A percentile compares a stretch with the other conserved stretches of the same genome.
Evolutionary conservation across 441 rosid species (phyloP).

Genomic region (Hura crepitans): DNA sequence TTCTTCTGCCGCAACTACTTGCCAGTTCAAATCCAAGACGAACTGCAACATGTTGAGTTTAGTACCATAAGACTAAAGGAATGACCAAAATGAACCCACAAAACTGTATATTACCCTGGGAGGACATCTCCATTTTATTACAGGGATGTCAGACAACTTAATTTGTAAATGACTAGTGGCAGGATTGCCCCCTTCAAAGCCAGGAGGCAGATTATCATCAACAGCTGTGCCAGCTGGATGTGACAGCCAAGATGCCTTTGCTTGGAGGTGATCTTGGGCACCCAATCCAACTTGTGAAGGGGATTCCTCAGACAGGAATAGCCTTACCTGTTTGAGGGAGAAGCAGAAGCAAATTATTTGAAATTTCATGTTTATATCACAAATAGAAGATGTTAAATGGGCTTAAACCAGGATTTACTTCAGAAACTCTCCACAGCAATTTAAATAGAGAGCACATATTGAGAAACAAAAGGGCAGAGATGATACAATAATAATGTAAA

Average conservation of each 20-base stretch:
- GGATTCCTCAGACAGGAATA: constrained; percentile 80
- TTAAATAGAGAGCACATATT: neutral
- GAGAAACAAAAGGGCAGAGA: neutral
- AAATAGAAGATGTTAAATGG: neutral
- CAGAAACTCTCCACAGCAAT: neutral
- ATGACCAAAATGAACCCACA: neutral
- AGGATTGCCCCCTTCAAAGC: constrained; percentile 72
- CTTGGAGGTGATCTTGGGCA: constrained; percentile 92
- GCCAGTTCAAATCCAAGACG: constrained; percentile 37
- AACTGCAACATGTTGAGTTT: constrained; percentile 42
- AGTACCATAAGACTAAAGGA: constrained; percentile 22
- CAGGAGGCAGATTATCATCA: constrained; percentile 84
- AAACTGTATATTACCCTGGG: constrained; percentile 44
- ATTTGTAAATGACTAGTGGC: constrained; percentile 47
- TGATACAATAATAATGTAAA: neutral
- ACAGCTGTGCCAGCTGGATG: constrained; percentile 43
- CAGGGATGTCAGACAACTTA: constrained; percentile 61
- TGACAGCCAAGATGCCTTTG: constrained; percentile 53
- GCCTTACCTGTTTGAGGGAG: constrained; percentile 50
- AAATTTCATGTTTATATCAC: constrained; percentile 5
- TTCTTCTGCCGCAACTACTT: constrained; percentile 54
- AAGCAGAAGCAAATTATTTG: constrained; percentile 19
- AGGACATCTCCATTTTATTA: constrained; percentile 71
- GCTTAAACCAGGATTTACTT: neutral
- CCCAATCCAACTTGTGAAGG: constrained; percentile 83